Conservation (phyloP, 176 grass and related monocot genomes). For the Guadua angustifolia region DNA sequence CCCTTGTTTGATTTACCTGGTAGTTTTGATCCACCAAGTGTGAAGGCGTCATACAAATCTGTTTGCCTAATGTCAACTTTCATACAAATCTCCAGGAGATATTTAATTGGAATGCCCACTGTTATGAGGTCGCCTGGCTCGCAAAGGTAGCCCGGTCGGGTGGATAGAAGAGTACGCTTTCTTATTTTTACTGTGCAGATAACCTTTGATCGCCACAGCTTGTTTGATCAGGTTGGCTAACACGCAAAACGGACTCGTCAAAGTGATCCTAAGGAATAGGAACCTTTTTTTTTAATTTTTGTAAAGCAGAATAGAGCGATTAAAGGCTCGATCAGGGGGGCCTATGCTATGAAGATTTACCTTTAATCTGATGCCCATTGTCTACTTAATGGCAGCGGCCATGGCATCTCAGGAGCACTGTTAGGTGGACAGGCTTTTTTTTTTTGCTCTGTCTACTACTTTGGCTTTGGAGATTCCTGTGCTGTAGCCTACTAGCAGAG, state of each 20-base stretch:
- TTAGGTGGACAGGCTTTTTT: neutral
- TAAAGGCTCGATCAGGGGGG: conserved; percentile 14
- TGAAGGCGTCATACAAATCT: too few species aligned
- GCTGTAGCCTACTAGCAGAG: too few species aligned
- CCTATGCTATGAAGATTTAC: neutral
- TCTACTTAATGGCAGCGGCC: conserved; percentile 35
- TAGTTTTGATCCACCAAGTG: too few species aligned
- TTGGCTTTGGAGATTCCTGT: conserved; percentile 35
- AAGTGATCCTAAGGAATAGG: neutral
- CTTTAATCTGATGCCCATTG: conserved; percentile 36
- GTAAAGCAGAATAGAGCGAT: conserved; percentile 37
- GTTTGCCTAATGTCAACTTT: neutral
- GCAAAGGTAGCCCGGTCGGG: neutral
- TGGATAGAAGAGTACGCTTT: neutral
- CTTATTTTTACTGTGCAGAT: neutral
- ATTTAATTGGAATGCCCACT: neutral
- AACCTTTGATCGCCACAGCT: neutral
- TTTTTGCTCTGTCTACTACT: conserved; percentile 27
- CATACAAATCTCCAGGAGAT: neutral
- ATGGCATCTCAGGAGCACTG: neutral
- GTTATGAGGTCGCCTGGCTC: neutral
- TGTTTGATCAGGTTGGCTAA: neutral
- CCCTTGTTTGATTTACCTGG: too few species aligned
- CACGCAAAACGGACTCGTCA: neutral
- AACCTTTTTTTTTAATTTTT: conserved; percentile 13